Evolutionary conservation across 1,284 basidiomycete genomes (phyloP).

Genomic region (Termitomyces sp.): DNA sequence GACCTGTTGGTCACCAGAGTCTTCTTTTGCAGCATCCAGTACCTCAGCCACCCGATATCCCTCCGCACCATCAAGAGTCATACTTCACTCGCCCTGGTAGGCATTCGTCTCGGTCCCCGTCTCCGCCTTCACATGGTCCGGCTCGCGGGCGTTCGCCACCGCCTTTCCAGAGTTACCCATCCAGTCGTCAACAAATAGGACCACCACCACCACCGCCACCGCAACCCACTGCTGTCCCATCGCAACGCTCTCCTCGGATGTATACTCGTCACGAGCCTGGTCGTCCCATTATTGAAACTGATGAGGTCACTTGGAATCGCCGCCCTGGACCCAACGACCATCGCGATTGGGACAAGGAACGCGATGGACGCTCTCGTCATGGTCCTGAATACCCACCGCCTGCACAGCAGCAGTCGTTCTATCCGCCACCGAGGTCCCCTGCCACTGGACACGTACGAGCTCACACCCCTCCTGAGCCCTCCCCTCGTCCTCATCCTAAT

Average conservation of each 20-base stretch:
- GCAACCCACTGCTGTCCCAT: conserved; percentile 35
- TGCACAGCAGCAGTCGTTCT: conserved; percentile 28
- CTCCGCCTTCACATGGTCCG: conserved; percentile 45
- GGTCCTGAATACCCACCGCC: conserved; percentile 47
- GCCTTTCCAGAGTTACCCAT: conserved; percentile 41
- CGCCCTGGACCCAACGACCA: conserved; percentile 37
- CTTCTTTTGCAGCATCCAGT: conserved; percentile 64
- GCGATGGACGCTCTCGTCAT: conserved; percentile 42
- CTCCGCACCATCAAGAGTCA: conserved; percentile 44
- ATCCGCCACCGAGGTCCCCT: conserved; percentile 39
- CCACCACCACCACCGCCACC: conserved; percentile 57
- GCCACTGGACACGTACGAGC: conserved; percentile 24
- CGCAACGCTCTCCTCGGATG: conserved; percentile 52
- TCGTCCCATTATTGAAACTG: conserved; percentile 39
- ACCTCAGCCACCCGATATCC: conserved; percentile 39
- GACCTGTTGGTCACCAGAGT: conserved; percentile 48
- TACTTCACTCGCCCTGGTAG: conserved; percentile 46
- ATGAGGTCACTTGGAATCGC: conserved; percentile 55
- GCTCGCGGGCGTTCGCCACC: conserved; percentile 39
- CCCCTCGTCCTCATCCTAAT: conserved; percentile 45
- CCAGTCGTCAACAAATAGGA: conserved; percentile 47
- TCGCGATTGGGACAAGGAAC: conserved; percentile 48
- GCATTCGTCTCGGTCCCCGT: conserved; percentile 49
- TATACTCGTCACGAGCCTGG: conserved; percentile 43
- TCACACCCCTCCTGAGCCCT: conserved; percentile 47